Base-by-base conservation (phyloP, 345 rosid species). In the Heritiera fomes region DNA sequence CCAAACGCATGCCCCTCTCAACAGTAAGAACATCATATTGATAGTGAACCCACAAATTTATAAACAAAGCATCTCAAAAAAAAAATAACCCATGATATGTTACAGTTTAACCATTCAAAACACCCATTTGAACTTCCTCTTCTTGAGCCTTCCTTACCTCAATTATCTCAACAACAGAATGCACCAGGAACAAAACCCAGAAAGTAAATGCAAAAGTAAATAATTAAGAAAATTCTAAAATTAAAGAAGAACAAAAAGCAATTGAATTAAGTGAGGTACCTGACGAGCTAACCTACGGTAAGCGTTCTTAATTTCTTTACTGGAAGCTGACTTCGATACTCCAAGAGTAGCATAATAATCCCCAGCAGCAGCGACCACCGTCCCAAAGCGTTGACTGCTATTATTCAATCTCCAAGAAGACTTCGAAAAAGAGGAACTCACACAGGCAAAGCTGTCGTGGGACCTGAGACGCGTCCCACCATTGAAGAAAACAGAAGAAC, bases 321-420 rank as follows among this genome's bases (percentile, higher is more conserved):
- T 18, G 74, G 81, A 75, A 40, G 98, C 99, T 73, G 98, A 92
- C 82, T 91, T 92, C 65, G 95, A 82, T 34, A 96, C 84, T 7
- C 97, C 99, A 52, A 96, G 99, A 63, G 98, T 92, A 45, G 88
- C 83, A 70, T 96, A 96, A 75, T 91, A 96, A 85, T 96, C 98
- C 14, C 93, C 98, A 28, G 94, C 88, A 85, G 93, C 90, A 78
- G 85, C 81, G 41, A 88, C 87, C 9, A 82, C 78, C 7, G 77
- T 66, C 23, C 91, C 59, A 28, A 83, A 87, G 61, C 91, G 92
- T 62, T 75, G 80, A 84, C 86, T 86, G 11, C 84, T 69, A 70
- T 53, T 72, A 52, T 34, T 72, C 62, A 72, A 72, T 71, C 75
- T 71, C 75, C 75, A 30, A 71, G 43, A 71, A 71, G 23, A 71